Percentiles rank a stretch among this genome's conserved stretches.
Conservation (phyloP, 306 rosid species). For the Sicyos baderoa region DNA sequence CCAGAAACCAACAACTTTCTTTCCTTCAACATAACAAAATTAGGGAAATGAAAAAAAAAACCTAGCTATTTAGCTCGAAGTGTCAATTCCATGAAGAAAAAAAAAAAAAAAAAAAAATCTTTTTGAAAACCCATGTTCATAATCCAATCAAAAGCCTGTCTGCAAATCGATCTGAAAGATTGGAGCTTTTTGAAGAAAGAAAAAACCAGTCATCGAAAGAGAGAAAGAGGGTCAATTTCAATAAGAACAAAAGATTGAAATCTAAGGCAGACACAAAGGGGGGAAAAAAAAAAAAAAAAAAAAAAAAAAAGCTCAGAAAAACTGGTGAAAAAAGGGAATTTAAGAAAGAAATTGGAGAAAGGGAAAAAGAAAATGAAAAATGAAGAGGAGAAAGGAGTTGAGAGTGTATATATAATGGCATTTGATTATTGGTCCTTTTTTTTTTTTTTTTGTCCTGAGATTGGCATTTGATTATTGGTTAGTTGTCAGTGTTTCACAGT, state of each 20-base stretch:
- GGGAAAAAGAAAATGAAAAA: conserved; percentile 26
- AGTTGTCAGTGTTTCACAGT: conserved; percentile 15
- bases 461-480: conserved; percentile 22
- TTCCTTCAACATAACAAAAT: not conserved
- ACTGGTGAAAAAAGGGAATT: not conserved
- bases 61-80: not conserved
- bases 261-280: not conserved
- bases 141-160: not conserved
- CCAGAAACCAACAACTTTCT: conserved; percentile 81
- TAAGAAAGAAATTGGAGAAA: not conserved
- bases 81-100: not conserved
- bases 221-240: conserved; percentile 11
- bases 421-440: no score
- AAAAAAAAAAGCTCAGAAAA: not conserved
- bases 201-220: not conserved
- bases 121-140: not conserved
- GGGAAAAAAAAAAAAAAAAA: not conserved
- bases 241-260: not conserved
- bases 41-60: not conserved
- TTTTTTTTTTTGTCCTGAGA: no score
- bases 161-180: not conserved
- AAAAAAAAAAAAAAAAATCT: not conserved
- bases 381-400: conserved; percentile 24
- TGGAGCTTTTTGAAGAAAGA: not conserved
- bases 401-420: conserved; percentile 16